These are phyloP conservation scores for Teratosphaeria nubilosa DNA, from an alignment of 2,329 filamentous ascomycete genomes.

Conservation along the genomic window DNA sequence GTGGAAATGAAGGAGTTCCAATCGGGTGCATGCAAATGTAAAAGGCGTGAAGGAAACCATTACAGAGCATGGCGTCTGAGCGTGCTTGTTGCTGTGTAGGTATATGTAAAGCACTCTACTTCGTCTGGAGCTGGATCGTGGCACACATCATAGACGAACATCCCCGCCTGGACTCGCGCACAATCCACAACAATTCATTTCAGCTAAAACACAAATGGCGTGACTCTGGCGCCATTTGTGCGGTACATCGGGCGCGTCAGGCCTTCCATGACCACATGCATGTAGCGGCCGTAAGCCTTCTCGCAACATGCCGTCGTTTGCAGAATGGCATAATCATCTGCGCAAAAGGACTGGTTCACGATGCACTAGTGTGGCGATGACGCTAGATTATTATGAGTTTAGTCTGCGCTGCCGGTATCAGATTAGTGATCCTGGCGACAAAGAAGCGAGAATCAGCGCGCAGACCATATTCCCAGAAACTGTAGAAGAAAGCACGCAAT, in stretches of 20 bases:
- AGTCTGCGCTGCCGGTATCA: neutral
- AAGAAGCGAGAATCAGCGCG: neutral
- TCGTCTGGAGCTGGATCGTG: neutral
- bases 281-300: no score
- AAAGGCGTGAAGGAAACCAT: constrained; percentile 2
- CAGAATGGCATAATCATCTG: no score
- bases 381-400: neutral
- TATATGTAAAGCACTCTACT: neutral
- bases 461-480: neutral
- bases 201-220: no score
- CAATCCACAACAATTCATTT: no score
- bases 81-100: neutral
- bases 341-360: neutral
- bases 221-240: no score
- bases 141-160: neutral
- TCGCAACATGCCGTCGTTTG: no score
- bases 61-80: neutral
- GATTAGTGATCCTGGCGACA: neutral
- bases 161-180: no score
- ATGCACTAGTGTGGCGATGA: neutral
- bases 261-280: no score
- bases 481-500: neutral
- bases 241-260: no score
- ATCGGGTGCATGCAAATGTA: constrained; percentile 1
- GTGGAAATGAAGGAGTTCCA: neutral